Percentiles rank a stretch among this genome's conserved stretches.
Evolutionary conservation across 2,329 filamentous ascomycete genomes (phyloP).

Genomic region (Trichoderma oligosporum): DNA sequence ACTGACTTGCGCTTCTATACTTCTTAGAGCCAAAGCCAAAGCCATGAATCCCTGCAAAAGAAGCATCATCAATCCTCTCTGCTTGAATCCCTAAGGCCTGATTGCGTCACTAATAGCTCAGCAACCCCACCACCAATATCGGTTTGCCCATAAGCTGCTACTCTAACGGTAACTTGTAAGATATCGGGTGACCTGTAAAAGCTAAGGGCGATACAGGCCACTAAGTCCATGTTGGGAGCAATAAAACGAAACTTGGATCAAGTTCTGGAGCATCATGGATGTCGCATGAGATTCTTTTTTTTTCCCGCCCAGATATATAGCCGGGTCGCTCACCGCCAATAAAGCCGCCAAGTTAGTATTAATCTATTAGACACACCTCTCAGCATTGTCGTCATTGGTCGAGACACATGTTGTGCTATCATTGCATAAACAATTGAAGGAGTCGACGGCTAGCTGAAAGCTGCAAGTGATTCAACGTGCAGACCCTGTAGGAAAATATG

Average conservation of each 20-base stretch:
- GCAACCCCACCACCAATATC: constrained; percentile 9
- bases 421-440: neutral
- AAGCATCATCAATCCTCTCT: neutral
- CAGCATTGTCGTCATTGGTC: neutral
- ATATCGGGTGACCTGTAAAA: constrained; percentile 17
- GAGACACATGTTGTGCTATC: neutral
- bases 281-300: neutral
- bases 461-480: constrained; percentile 12
- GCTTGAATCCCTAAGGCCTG: neutral
- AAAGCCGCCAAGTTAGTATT: constrained; percentile 4
- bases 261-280: neutral
- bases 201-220: constrained; percentile 6
- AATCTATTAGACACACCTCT: neutral
- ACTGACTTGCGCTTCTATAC: too few species aligned
- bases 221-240: neutral
- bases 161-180: neutral
- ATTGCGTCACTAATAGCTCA: constrained; percentile 12
- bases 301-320: neutral
- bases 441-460: neutral
- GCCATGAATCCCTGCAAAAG: neutral
- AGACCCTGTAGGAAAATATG: neutral
- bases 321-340: constrained; percentile 1
- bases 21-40: too few species aligned
- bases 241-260: neutral
- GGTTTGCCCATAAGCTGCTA: neutral